A percentile compares a stretch with the other conserved stretches of the same genome.
These are phyloP conservation scores for Saposhnikovia divaricata DNA, from an alignment of 129 eudicot genomes.

Conservation along the genomic window DNA sequence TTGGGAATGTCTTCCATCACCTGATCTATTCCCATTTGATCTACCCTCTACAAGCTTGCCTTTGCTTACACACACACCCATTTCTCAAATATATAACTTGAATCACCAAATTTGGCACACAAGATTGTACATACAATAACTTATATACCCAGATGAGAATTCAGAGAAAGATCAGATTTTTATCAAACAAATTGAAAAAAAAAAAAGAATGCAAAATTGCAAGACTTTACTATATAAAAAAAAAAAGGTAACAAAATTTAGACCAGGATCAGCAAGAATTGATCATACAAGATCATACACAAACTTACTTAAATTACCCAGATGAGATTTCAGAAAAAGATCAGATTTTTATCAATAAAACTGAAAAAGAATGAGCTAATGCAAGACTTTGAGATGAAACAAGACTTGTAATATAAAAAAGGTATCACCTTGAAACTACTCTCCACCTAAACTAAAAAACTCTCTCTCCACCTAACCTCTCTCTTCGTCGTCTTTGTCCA, in stretches of 20 bases:
- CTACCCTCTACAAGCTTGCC: slow-evolving; percentile 17
- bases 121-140: too few species aligned
- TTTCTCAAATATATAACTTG: not conserved
- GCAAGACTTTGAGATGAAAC: slow-evolving; percentile 13
- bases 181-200: too few species aligned
- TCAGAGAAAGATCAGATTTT: too few species aligned
- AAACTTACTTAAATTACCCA: slow-evolving; percentile 8
- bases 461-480: too few species aligned
- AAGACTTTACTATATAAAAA: too few species aligned
- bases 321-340: slow-evolving; percentile 16
- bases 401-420: not conserved
- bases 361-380: not conserved
- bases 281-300: not conserved
- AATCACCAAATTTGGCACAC: not conserved
- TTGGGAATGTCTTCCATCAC: slow-evolving; percentile 25
- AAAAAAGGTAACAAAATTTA: too few species aligned
- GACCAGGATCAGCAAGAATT: not conserved
- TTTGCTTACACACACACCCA: slow-evolving; percentile 60
- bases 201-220: too few species aligned
- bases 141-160: too few species aligned
- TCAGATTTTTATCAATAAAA: not conserved
- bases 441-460: too few species aligned
- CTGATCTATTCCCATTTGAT: slow-evolving; percentile 24
- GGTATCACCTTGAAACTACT: too few species aligned
- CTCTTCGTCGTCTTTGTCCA: too few species aligned